A percentile compares a stretch with the other conserved stretches of the same genome.
These are phyloP conservation scores for Xylariaceae sp. DNA, from an alignment of 2,329 filamentous ascomycete species.

Conservation along the genomic window DNA sequence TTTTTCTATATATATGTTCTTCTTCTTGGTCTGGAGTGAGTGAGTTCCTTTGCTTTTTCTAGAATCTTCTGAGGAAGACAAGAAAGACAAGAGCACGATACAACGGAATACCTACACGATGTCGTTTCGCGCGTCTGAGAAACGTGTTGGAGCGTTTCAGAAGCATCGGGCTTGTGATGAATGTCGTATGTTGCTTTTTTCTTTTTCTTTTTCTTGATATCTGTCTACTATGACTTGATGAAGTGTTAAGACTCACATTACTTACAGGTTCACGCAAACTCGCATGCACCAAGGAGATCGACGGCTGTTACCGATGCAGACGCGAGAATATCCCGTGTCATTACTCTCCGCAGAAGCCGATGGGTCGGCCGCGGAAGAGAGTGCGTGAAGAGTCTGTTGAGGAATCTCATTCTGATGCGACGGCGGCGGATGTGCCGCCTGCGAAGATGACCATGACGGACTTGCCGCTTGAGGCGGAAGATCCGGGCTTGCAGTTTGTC, in stretches of 20 bases:
- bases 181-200: conserved; percentile 52
- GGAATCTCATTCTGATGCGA: conserved; percentile 2
- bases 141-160: conserved; percentile 23
- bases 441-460: conserved; percentile 27
- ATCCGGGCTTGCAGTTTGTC: conserved; percentile 29
- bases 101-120: background rate
- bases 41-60: no score
- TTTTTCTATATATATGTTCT: no score
- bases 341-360: conserved; percentile 61
- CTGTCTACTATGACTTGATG: background rate
- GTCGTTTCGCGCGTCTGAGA: background rate
- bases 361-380: conserved; percentile 60
- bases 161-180: conserved; percentile 63
- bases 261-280: conserved; percentile 55
- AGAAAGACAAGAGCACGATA: background rate
- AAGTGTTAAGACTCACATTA: background rate
- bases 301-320: conserved; percentile 55
- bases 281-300: conserved; percentile 57
- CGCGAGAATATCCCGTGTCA: conserved; percentile 53
- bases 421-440: conserved; percentile 25
- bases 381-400: conserved; percentile 31
- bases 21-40: no score
- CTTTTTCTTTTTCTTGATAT: background rate
- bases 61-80: no score
- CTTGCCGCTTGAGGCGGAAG: conserved; percentile 25